Base-by-base conservation (phyloP, 257 asterid species). In the Solanum bulbocastanum region DNA sequence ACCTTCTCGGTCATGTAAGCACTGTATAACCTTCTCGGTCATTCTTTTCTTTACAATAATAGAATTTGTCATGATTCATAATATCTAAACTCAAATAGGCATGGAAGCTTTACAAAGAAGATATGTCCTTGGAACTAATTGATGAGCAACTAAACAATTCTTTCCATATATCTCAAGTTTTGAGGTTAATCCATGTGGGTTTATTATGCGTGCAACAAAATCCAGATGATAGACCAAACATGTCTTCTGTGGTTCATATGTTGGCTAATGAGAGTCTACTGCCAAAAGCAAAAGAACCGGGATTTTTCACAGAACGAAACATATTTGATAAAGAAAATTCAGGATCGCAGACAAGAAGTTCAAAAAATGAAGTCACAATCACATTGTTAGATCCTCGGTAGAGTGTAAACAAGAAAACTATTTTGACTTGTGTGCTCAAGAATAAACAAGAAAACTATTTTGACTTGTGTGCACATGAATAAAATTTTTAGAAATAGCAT, bases 1-100 rank as follows among this genome's bases (percentile, higher is more conserved):
- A 89, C 84, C 92, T 90, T 66, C 89, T 90, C 60, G 91, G 90
- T 62, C 91, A 90, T 66, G 90, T 90, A 90, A 16, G 39, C 68
- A 25, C 30, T 16, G 25, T 44, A 25, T 42, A 42, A 8, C 22
- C 37, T 78, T 14, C 82, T 74, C 82, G 3, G 75, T 69, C 81
- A 72, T 74, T 37, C 7, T 37, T 22, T 36, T 37, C 56, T 36
- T 36, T 37, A 75, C 32, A 75, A 37, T 6, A 37, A 22, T 42
- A 8, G 75, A 60, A 12, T 18, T 58, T 16, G 37, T 36, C 37
- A 6, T 33, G 13, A 84, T 32, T 39, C 36, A 62, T 20, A 44
- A 22, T 14, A 58, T 60, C 76, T 35, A 33, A 37, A 58, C 16
- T 60, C 13, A 10, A 10, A 35, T 9, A 84, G 87, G 87, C 58